Evolutionary conservation across 1,284 basidiomycete genomes (phyloP).

Genomic region (Cryptococcus sp.): DNA sequence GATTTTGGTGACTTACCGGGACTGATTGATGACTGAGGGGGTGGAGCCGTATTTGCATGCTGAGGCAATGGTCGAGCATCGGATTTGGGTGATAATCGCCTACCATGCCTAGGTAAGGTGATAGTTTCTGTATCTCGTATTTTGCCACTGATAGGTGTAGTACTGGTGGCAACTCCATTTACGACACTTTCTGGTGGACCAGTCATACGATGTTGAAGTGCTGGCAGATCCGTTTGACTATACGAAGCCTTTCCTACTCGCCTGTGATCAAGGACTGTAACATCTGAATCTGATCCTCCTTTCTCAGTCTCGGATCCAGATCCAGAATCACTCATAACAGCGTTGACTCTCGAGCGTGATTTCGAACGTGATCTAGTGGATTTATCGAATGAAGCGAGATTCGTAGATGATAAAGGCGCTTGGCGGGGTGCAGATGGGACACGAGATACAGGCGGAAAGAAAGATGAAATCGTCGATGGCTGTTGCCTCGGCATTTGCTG

Average conservation of each 20-base stretch:
- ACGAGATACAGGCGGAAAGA: not conserved
- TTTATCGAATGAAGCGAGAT: not conserved
- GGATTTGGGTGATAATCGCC: not conserved
- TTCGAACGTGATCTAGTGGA: not conserved
- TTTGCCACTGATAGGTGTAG: not conserved
- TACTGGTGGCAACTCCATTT: not conserved
- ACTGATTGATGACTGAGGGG: not conserved
- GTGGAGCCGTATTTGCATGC: not conserved
- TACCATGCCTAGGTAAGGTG: not conserved
- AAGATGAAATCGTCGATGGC: not conserved
- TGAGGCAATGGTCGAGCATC: not conserved
- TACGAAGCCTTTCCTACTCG: not conserved
- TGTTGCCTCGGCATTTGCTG: not conserved
- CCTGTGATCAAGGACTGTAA: not conserved
- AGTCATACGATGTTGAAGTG: not conserved
- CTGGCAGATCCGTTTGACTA: not conserved
- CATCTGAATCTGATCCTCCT: not conserved
- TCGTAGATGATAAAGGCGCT: not conserved
- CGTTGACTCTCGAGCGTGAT: not conserved
- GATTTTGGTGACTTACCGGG: not conserved
- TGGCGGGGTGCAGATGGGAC: not conserved
- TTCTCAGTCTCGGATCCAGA: not conserved
- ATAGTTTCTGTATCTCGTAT: conserved; percentile 1
- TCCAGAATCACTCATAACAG: not conserved
- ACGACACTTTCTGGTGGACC: not conserved